A percentile compares a stretch with the other conserved stretches of the same genome.
Conservation (phyloP, 129 eudicot genomes). For the Gnaphalium uliginosum region DNA sequence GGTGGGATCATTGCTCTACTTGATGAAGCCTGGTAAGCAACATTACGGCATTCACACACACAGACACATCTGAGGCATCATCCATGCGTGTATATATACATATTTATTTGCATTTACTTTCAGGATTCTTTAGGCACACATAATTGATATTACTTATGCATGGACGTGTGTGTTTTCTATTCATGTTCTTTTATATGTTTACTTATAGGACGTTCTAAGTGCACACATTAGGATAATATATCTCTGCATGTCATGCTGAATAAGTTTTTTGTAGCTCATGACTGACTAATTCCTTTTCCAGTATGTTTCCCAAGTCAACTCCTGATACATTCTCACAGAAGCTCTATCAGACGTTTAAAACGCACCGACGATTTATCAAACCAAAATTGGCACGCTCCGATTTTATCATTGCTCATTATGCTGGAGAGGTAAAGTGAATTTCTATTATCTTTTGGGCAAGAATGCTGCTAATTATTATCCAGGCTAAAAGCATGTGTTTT, state of each 20-base stretch:
- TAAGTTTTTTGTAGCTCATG: constrained; percentile 20
- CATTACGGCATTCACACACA: background rate
- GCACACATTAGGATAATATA: background rate
- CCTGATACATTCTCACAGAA: constrained; percentile 90
- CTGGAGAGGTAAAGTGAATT: constrained; percentile 77
- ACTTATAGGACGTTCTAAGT: constrained; percentile 1
- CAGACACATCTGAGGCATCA: background rate
- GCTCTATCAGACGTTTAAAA: constrained; percentile 86
- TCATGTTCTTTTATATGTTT: background rate
- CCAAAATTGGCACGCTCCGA: constrained; percentile 93
- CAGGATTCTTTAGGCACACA: background rate
- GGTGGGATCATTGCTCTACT: constrained; percentile 96
- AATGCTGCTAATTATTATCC: constrained; percentile 13
- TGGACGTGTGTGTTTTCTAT: background rate
- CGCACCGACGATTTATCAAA: constrained; percentile 74
- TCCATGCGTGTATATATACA: constrained; percentile 13
- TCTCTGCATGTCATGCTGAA: constrained; percentile 21
- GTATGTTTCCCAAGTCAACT: constrained; percentile 98
- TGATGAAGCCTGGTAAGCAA: constrained; percentile 94
- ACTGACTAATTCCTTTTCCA: constrained; percentile 44
- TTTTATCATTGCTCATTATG: constrained; percentile 94
- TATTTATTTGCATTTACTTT: constrained; percentile 10
- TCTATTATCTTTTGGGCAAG: background rate
- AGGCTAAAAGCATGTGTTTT: constrained; percentile 21
- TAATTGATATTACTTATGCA: background rate